phyloP scores from a whole-genome alignment of 1,139 yeast species.

The Debaryomyces fabryi region DNA sequence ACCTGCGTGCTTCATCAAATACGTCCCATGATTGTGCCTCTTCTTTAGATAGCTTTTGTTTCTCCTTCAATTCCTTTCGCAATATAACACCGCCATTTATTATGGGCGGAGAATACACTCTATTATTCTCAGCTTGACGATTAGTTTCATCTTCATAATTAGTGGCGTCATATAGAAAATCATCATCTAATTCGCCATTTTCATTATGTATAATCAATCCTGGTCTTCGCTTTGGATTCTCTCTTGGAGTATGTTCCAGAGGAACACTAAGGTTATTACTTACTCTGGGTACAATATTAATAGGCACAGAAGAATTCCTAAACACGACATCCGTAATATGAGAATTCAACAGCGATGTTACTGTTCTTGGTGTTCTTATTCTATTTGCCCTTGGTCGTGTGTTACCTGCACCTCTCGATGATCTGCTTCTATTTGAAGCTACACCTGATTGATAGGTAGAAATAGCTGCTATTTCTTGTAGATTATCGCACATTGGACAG shows the following conservation, averaged over 20 bases:
- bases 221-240: slow-evolving; percentile 9
- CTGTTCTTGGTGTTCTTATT: slow-evolving; percentile 5
- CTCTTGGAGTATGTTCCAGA: not conserved
- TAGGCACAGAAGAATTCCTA: not conserved
- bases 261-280: not conserved
- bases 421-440: not conserved
- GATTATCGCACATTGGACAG: slow-evolving; percentile 48
- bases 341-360: not conserved
- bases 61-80: slow-evolving; percentile 38
- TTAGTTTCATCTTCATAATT: slow-evolving; percentile 12
- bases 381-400: slow-evolving; percentile 5
- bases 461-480: slow-evolving; percentile 29
- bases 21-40: slow-evolving; percentile 45
- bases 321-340: not conserved
- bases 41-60: slow-evolving; percentile 35
- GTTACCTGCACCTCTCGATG: not conserved
- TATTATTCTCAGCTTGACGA: slow-evolving; percentile 5
- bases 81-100: slow-evolving; percentile 47
- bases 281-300: not conserved
- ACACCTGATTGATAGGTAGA: slow-evolving; percentile 11
- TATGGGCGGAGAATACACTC: slow-evolving; percentile 18
- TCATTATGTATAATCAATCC: slow-evolving; percentile 36
- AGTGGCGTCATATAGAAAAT: slow-evolving; percentile 27
- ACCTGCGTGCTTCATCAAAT: slow-evolving; percentile 35
- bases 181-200: slow-evolving; percentile 40